Percentiles rank a stretch among this genome's conserved stretches.
phyloP scores from a whole-genome alignment of 352 stramenopile species.

The Globisporangium takayamanum region DNA sequence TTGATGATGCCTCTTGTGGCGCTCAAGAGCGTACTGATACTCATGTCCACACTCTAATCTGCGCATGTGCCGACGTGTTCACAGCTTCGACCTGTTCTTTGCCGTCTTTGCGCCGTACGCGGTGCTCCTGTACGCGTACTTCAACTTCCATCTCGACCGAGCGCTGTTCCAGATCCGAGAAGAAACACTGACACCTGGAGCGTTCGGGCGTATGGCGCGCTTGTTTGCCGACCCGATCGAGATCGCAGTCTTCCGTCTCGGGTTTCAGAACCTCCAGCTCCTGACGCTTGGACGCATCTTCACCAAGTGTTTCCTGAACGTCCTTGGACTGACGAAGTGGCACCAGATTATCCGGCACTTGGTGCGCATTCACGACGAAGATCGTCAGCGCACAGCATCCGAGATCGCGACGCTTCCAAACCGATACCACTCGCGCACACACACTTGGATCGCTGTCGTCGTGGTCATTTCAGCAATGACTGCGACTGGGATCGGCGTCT shows the following conservation, averaged over 20 bases:
- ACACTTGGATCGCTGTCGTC: constrained; percentile 2
- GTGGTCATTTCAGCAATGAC: background rate
- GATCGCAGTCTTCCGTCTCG: constrained; percentile 15
- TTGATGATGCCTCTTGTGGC: no score
- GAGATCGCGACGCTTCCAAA: background rate
- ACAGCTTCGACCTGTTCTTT: constrained; percentile 23
- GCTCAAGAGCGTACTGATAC: background rate
- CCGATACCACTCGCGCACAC: background rate
- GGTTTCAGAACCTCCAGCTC: constrained; percentile 16
- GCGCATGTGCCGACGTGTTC: background rate
- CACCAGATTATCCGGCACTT: constrained; percentile 18
- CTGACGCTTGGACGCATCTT: constrained; percentile 8
- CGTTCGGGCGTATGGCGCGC: constrained; percentile 15
- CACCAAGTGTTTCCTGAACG: constrained; percentile 17
- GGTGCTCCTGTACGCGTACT: constrained; percentile 18
- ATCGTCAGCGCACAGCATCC: constrained; percentile 1
- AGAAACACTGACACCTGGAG: constrained; percentile 7
- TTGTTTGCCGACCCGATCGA: constrained; percentile 22
- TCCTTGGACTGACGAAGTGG: constrained; percentile 19
- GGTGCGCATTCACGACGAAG: constrained; percentile 4
- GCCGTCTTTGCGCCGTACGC: constrained; percentile 21
- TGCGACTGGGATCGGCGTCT: background rate
- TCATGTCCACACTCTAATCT: background rate
- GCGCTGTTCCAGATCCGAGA: constrained; percentile 3
- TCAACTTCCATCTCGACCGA: constrained; percentile 21